Conservation (phyloP, 2,329 filamentous ascomycete species). For the Sporothrix inflata region DNA sequence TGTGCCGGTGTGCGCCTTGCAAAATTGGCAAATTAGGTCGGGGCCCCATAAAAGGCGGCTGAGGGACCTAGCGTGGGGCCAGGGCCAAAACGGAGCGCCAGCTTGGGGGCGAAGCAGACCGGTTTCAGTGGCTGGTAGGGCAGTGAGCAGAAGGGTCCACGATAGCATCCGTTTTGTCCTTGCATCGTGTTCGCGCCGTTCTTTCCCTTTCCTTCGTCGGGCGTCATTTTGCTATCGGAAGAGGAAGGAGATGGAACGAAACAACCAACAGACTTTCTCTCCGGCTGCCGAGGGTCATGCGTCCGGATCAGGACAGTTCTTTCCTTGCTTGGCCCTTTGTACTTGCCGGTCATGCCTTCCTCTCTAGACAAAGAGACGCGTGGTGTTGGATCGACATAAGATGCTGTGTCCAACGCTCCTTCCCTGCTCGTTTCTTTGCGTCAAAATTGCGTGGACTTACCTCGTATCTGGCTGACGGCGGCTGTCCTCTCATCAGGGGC, state of each 20-base stretch:
- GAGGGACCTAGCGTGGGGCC: conserved; percentile 24
- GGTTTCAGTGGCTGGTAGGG: background rate
- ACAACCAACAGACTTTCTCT: background rate
- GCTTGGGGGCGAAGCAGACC: conserved; percentile 21
- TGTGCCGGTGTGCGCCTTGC: conserved; percentile 12
- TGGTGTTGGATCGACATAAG: conserved; percentile 20
- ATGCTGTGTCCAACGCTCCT: background rate
- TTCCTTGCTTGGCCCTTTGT: conserved; percentile 14
- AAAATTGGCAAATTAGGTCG: conserved; percentile 17
- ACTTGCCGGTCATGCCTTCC: conserved; percentile 8
- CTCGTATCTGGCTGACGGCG: background rate
- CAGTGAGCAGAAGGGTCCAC: background rate
- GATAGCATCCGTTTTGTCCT: conserved; percentile 10
- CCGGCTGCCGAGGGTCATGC: background rate
- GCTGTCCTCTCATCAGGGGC: background rate
- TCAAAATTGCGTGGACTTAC: background rate
- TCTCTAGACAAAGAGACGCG: conserved; percentile 21
- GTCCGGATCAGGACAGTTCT: conserved; percentile 14
- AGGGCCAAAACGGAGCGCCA: conserved; percentile 26
- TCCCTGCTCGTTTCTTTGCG: background rate
- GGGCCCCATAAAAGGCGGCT: conserved; percentile 30
- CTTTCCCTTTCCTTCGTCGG: background rate
- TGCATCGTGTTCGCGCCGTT: background rate
- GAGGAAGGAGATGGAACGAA: background rate
- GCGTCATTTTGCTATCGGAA: background rate